Evolutionary conservation across 2,329 filamentous ascomycete species (phyloP), one percentile per base, ranked within the genome.

Genomic region (Calonectria crousiana): DNA sequence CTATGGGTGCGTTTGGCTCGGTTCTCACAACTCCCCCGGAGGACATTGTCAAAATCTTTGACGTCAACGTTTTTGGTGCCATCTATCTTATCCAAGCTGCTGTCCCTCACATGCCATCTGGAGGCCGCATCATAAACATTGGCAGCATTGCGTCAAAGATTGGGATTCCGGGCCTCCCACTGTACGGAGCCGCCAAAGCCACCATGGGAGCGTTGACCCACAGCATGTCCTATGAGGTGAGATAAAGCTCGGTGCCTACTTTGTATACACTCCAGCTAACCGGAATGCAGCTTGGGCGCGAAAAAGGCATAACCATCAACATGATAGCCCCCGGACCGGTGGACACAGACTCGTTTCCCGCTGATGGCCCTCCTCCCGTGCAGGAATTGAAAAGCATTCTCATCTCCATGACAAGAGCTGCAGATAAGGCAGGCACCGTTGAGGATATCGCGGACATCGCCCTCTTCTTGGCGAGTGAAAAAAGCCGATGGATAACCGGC

Each of bases 321-420:
- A 84, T 84, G 10, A 75, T 87, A 20, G 81, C 83, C 0, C 86
- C 85, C 0, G 86, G 86, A 0, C 82, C 83, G 8, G 81, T 83
- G 9, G 56, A 52, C 8, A 86, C 85, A 14, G 84, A 86, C 41
- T 74, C 74, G 1, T 74, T 41, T 30, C 81, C 10, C 13, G 70
- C 74, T 20, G 28, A 67, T 47, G 47, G 30, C 6, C 47, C 47
- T 28, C 67, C 71, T 23, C 49, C 66, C 1, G 67, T 71, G 38
- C 66, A 70, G 34, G 67, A 53, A 20, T 11, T 76, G 18, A 76
- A 75, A 44, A 71, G 69, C 9, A 64, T 67, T 3, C 53, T 84
- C 26, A 53, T 81, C 11, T 74, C 73, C 1, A 72, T 79, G 71
- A 83, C 81, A 1, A 80, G 83, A 67, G 79, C 79, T 11, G 85